phyloP scores from a whole-genome alignment of 768 basidiomycete genomes.

The Royoungia palumana region DNA sequence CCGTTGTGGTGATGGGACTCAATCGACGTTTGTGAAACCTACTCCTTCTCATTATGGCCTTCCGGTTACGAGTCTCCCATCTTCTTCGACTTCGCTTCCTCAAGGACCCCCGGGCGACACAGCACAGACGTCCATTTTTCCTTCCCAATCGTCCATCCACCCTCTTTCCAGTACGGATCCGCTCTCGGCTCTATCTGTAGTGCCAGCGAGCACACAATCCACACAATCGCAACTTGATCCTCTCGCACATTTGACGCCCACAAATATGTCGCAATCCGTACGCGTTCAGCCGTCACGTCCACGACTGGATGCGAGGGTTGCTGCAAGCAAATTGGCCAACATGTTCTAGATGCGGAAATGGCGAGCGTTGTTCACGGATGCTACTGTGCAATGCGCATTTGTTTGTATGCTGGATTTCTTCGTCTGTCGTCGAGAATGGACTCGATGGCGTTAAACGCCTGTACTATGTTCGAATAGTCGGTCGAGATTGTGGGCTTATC shows the following conservation, averaged over 20 bases:
- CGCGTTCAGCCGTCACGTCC: conserved; percentile 68
- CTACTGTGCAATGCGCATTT: conserved; percentile 6
- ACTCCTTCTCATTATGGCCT: conserved; percentile 36
- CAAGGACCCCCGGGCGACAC: conserved; percentile 18
- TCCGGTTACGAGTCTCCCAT: conserved; percentile 35
- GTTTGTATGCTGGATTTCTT: conserved; percentile 19
- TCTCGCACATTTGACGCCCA: conserved; percentile 57
- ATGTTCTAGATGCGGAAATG: conserved; percentile 56
- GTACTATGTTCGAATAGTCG: background rate
- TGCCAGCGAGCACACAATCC: conserved; percentile 20
- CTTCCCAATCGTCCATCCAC: conserved; percentile 9
- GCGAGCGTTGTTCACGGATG: background rate
- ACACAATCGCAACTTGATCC: conserved; percentile 48
- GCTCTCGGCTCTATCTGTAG: conserved; percentile 8
- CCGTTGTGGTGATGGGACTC: conserved; percentile 68
- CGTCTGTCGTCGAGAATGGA: conserved; percentile 5
- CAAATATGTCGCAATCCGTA: conserved; percentile 69
- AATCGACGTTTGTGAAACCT: conserved; percentile 74
- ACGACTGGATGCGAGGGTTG: conserved; percentile 78
- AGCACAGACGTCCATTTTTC: conserved; percentile 5
- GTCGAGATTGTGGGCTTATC: conserved; percentile 2
- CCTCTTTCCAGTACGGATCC: conserved; percentile 18
- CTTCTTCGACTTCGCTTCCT: conserved; percentile 30
- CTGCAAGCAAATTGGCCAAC: conserved; percentile 87
- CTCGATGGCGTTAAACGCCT: conserved; percentile 1